phyloP scores from a whole-genome alignment of 352 stramenopile genomes.

The Phytophthora hibernalis region DNA sequence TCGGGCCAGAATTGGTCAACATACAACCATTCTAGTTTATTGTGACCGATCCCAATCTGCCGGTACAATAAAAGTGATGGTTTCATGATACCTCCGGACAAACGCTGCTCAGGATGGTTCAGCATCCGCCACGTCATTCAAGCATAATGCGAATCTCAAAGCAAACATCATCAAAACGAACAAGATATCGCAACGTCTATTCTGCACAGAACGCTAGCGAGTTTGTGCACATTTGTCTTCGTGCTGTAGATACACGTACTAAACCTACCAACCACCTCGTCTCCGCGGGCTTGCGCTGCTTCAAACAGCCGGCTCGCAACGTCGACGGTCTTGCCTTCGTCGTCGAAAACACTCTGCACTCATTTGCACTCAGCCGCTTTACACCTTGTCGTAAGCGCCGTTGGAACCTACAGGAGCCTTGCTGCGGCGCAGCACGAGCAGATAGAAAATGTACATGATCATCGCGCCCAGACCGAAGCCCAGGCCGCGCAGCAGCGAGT shows the following conservation, averaged over 20 bases:
- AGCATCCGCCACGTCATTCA: slow-evolving; percentile 5
- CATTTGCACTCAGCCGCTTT: slow-evolving; percentile 29
- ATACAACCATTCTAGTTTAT: no score
- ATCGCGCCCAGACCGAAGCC: slow-evolving; percentile 78
- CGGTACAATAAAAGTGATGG: no score
- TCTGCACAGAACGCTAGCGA: slow-evolving; percentile 38
- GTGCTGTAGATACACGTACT: slow-evolving; percentile 44
- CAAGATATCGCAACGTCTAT: slow-evolving; percentile 48
- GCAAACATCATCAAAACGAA: slow-evolving; percentile 12
- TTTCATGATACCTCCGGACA: background rate
- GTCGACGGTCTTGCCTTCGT: slow-evolving; percentile 25
- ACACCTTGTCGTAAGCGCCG: slow-evolving; percentile 83
- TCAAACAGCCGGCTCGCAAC: slow-evolving; percentile 8
- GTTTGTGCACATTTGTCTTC: slow-evolving; percentile 38
- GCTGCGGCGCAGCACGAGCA: slow-evolving; percentile 70
- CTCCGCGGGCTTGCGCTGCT: slow-evolving; percentile 14
- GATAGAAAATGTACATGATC: slow-evolving; percentile 85
- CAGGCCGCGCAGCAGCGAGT: slow-evolving; percentile 77
- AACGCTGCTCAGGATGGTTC: slow-evolving; percentile 11
- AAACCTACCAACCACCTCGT: slow-evolving; percentile 42
- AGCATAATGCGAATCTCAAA: background rate
- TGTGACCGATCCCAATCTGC: no score
- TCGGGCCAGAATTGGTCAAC: no score
- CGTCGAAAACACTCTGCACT: slow-evolving; percentile 31
- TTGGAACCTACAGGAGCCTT: slow-evolving; percentile 41